Percentiles rank a stretch among this genome's conserved stretches.
Evolutionary conservation across 2,329 filamentous ascomycete genomes (phyloP).

Genomic region (Nothomitra cinnamomea): DNA sequence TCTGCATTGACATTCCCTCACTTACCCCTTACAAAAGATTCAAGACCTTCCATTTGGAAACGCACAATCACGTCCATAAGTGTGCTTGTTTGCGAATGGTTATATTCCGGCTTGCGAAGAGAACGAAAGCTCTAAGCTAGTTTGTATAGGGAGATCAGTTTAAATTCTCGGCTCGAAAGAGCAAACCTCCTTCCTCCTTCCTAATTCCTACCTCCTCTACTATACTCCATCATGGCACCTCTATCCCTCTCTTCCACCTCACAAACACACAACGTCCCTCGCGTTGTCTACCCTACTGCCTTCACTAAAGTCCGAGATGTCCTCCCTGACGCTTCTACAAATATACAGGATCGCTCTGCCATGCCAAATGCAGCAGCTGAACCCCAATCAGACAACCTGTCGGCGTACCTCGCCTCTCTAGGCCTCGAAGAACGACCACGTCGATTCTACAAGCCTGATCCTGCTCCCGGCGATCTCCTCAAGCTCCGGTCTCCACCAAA

Average conservation of each 20-base stretch:
- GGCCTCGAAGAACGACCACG: not conserved
- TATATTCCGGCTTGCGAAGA: too few species aligned
- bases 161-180: not conserved
- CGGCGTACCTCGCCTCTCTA: not conserved
- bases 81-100: too few species aligned
- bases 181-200: not conserved
- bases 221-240: conserved; percentile 3
- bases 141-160: not conserved
- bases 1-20: too few species aligned
- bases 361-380: not conserved
- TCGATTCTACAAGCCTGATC: too few species aligned
- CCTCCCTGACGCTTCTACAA: not conserved
- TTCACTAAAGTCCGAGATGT: too few species aligned
- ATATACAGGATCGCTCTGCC: too few species aligned
- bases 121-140: too few species aligned
- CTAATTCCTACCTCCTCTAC: not conserved
- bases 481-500: not conserved
- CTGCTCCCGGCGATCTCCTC: not conserved
- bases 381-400: not conserved
- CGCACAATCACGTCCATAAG: too few species aligned
- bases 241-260: not conserved
- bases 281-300: not conserved
- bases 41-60: too few species aligned
- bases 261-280: not conserved
- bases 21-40: too few species aligned